Percentiles rank a stretch among this genome's conserved stretches.
phyloP scores from a whole-genome alignment of 2,329 filamentous ascomycete species.

The Chalaropsis ovoidea region DNA sequence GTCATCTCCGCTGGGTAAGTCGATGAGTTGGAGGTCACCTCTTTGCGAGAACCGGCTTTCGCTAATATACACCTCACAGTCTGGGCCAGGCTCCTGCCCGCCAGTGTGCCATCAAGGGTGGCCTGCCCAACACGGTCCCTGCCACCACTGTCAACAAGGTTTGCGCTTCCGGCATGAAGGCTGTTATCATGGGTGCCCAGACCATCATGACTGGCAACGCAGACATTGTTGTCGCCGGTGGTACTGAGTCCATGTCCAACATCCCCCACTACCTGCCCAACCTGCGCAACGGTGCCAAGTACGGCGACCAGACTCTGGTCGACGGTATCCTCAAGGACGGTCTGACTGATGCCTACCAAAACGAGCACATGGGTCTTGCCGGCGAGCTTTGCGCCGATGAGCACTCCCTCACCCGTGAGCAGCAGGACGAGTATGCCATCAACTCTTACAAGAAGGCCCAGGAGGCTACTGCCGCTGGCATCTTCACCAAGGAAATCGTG shows the following conservation, averaged over 20 bases:
- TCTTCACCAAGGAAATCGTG: constrained; percentile 77
- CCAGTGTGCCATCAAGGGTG: constrained; percentile 83
- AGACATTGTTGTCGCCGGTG: constrained; percentile 83
- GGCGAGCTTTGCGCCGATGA: constrained; percentile 86
- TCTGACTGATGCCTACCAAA: constrained; percentile 85
- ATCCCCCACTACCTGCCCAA: constrained; percentile 87
- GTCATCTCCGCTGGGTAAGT: constrained; percentile 87
- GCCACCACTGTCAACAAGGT: constrained; percentile 98
- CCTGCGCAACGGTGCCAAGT: constrained; percentile 81
- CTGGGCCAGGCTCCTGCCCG: constrained; percentile 93
- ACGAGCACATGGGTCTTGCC: constrained; percentile 92
- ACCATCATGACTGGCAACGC: constrained; percentile 96
- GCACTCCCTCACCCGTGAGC: constrained; percentile 67
- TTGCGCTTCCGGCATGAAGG: constrained; percentile 90
- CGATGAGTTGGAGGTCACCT: not conserved
- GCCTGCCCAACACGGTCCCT: constrained; percentile 67
- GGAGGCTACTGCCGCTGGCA: constrained; percentile 67
- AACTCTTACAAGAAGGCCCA: constrained; percentile 89
- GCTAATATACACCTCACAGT: constrained; percentile 38
- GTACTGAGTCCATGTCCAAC: constrained; percentile 98
- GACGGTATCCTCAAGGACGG: constrained; percentile 93
- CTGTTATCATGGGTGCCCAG: constrained; percentile 86
- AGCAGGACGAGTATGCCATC: constrained; percentile 94
- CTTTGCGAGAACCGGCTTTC: constrained; percentile 26
- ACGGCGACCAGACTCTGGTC: constrained; percentile 77